These are phyloP conservation scores for Setaria viridis DNA, from an alignment of 202 grass and related monocot species.

Conservation along the genomic window DNA sequence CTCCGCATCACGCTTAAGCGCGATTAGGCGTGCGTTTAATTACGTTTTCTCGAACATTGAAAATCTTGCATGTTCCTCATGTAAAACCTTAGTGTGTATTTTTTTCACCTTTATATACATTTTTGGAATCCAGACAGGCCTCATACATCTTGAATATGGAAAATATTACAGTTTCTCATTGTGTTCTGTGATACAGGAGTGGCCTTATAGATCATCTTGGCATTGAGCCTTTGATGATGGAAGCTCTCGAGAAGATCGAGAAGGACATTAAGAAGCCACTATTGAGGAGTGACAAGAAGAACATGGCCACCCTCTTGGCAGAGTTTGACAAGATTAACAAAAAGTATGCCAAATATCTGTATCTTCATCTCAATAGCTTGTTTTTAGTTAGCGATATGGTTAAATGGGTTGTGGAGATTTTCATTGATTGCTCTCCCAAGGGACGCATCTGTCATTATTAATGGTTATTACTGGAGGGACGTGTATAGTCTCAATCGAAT, in stretches of 20 bases:
- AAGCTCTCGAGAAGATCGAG: conserved; percentile 92
- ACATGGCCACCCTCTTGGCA: conserved; percentile 72
- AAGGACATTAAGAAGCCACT: conserved; percentile 97
- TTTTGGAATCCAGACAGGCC: neutral
- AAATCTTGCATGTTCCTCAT: neutral
- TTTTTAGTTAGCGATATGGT: conserved; percentile 7
- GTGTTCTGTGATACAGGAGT: conserved; percentile 58
- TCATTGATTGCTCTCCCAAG: neutral
- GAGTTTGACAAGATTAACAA: conserved; percentile 96
- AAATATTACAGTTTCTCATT: conserved; percentile 32
- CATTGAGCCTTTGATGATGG: conserved; percentile 83
- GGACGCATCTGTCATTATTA: neutral
- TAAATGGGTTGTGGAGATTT: conserved; percentile 6
- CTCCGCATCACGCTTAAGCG: too few relatives aligned
- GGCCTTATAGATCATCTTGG: conserved; percentile 75
- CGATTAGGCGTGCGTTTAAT: too few relatives aligned
- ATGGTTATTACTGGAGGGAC: neutral
- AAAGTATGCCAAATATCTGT: conserved; percentile 60
- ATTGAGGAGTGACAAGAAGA: conserved; percentile 91
- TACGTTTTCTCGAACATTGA: too few relatives aligned
- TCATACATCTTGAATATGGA: neutral
- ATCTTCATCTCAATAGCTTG: conserved; percentile 33
- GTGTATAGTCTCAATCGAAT: neutral
- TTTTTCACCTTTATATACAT: neutral
- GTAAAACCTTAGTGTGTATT: neutral